Evolutionary conservation across 441 rosid genomes (phyloP).

Genomic region (Eutrema salsugineum): DNA sequence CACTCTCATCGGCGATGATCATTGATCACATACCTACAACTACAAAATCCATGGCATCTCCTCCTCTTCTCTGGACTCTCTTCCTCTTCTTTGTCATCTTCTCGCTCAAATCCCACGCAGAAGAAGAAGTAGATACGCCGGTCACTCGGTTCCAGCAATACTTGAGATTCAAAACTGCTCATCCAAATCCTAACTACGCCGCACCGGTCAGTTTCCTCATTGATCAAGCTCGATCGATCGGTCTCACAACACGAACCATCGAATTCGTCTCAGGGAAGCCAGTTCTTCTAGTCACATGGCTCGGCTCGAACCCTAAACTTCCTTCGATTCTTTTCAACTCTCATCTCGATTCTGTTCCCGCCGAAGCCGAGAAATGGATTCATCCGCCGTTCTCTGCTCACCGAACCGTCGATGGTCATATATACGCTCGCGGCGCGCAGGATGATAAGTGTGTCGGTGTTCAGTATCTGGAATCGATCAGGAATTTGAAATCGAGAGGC

Average conservation of each 20-base stretch:
- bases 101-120: neutral
- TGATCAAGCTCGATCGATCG: conserved; percentile 48
- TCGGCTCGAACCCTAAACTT: conserved; percentile 63
- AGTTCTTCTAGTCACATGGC: conserved; percentile 64
- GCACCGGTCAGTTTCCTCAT: conserved; percentile 58
- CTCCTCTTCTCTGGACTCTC: neutral
- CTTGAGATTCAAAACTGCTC: conserved; percentile 74
- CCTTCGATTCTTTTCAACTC: conserved; percentile 79
- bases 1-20: neutral
- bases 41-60: conserved; percentile 13
- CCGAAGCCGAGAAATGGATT: conserved; percentile 68
- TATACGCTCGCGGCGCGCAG: conserved; percentile 83
- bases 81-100: neutral
- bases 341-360: conserved; percentile 92
- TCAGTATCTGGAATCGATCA: conserved; percentile 79
- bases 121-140: conserved; percentile 38
- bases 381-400: conserved; percentile 81
- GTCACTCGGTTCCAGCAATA: conserved; percentile 61
- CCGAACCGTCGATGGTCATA: conserved; percentile 47
- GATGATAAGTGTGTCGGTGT: conserved; percentile 83
- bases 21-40: neutral
- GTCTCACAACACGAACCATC: conserved; percentile 40
- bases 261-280: conserved; percentile 58
- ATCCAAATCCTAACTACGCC: conserved; percentile 79
- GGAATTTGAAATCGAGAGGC: conserved; percentile 45